phyloP scores from a whole-genome alignment of 2,329 filamentous ascomycete species.

The Sclerotinia nivalis region DNA sequence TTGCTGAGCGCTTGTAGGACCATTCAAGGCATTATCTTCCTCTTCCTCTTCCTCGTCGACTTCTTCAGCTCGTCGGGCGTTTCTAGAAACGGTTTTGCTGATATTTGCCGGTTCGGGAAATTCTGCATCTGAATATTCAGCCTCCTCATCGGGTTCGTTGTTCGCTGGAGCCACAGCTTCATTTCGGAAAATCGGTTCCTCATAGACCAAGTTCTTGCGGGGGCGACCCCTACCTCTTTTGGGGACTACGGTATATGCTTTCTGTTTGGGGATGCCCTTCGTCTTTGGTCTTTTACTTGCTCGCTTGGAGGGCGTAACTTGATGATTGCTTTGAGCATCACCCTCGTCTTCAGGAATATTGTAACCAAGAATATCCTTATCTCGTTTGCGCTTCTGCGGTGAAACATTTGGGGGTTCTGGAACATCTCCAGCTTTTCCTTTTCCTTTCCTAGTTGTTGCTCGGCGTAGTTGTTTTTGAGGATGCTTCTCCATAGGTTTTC shows the following conservation, averaged over 20 bases:
- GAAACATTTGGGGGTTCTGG: not conserved
- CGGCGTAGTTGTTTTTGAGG: not conserved
- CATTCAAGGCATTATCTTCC: not conserved
- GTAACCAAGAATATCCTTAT: not conserved
- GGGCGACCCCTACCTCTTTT: slow-evolving; percentile 23
- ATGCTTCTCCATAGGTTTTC: not conserved
- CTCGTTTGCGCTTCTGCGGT: slow-evolving; percentile 10
- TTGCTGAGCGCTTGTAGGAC: not conserved
- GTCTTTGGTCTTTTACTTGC: not conserved
- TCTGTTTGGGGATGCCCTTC: not conserved
- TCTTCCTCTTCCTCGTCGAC: not conserved
- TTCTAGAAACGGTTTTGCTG: not conserved
- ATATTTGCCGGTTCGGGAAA: not conserved
- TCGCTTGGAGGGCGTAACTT: not conserved
- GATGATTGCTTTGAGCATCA: not conserved
- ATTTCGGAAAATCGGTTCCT: not conserved
- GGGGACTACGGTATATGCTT: not conserved
- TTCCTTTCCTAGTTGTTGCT: not conserved
- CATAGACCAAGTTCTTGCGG: not conserved
- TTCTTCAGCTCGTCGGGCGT: not conserved
- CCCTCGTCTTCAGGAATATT: not conserved
- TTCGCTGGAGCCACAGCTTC: not conserved
- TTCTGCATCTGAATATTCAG: not conserved
- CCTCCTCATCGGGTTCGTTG: not conserved
- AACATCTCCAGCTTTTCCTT: not conserved